Evolutionary conservation across 768 basidiomycete genomes (phyloP).

Genomic region (Phylloporus scabripes): DNA sequence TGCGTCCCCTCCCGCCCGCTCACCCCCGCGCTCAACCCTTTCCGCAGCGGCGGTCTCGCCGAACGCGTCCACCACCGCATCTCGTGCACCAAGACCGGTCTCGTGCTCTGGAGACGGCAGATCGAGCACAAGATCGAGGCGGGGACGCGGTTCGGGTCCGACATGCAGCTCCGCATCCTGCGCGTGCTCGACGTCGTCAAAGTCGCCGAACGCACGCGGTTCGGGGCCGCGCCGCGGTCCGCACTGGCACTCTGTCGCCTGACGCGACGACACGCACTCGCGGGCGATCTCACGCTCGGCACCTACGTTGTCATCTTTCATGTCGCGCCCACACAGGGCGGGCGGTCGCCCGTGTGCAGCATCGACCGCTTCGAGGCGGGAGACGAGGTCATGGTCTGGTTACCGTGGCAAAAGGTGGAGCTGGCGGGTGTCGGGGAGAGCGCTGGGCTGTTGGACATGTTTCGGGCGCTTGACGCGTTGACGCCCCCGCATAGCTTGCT

Average conservation of each 20-base stretch:
- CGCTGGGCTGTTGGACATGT: constrained; percentile 11
- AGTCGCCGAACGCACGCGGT: constrained; percentile 25
- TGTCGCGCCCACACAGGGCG: constrained; percentile 28
- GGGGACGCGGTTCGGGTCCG: constrained; percentile 28
- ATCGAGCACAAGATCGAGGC: constrained; percentile 34
- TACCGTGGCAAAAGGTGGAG: constrained; percentile 45
- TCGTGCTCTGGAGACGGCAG: constrained; percentile 50
- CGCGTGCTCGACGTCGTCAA: constrained; percentile 36
- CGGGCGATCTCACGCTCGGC: constrained; percentile 16
- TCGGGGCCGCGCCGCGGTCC: constrained; percentile 24
- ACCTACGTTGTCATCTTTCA: constrained; percentile 36
- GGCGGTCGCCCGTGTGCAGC: constrained; percentile 30
- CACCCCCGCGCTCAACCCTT: background rate
- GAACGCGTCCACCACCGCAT: constrained; percentile 42
- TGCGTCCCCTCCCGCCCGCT: constrained; percentile 24
- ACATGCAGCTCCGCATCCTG: constrained; percentile 42
- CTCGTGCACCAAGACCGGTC: constrained; percentile 40
- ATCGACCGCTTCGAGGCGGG: constrained; percentile 37
- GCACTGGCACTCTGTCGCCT: constrained; percentile 43
- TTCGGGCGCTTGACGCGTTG: constrained; percentile 23
- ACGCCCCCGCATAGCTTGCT: constrained; percentile 28
- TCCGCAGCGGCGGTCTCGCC: constrained; percentile 51
- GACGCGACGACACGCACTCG: constrained; percentile 15
- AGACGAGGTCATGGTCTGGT: constrained; percentile 38
- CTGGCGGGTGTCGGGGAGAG: constrained; percentile 15